phyloP scores from a whole-genome alignment of 192 early-diverging fungal species.

The Backusella westeae region DNA sequence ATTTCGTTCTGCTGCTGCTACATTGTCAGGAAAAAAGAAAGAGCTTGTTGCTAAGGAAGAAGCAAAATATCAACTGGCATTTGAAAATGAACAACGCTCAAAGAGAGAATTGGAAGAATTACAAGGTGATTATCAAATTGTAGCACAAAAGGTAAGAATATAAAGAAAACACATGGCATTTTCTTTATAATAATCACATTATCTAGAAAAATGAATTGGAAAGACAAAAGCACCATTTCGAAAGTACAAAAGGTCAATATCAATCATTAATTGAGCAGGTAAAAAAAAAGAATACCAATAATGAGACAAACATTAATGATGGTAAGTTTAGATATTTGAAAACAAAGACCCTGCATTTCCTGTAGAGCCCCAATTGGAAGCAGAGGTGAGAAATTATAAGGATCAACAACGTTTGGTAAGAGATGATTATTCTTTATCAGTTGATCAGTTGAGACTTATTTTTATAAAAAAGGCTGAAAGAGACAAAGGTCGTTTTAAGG shows the following conservation, averaged over 20 bases:
- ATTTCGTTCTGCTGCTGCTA: constrained; percentile 24
- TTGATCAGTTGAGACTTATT: neutral
- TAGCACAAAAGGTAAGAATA: neutral
- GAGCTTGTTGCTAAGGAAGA: constrained; percentile 26
- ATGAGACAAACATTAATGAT: neutral
- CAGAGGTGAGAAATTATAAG: constrained; percentile 19
- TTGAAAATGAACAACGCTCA: constrained; percentile 26
- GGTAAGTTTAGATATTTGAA: constrained; percentile 11
- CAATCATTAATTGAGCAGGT: constrained; percentile 10
- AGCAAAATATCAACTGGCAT: constrained; percentile 28
- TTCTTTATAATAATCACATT: neutral
- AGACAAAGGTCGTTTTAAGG: constrained; percentile 14
- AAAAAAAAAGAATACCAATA: neutral
- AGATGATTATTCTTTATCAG: neutral
- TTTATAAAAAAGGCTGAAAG: constrained; percentile 9
- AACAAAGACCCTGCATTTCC: neutral
- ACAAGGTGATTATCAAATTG: neutral
- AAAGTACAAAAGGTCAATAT: neutral
- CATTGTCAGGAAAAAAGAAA: constrained; percentile 26
- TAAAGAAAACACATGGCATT: neutral
- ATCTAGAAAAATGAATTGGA: neutral
- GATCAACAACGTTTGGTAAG: constrained; percentile 18
- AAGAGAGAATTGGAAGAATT: constrained; percentile 16
- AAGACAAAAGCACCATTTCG: constrained; percentile 7
- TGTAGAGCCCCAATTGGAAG: constrained; percentile 3